Evolutionary conservation across 192 early-diverging fungal genomes (phyloP).

Genomic region (Kickxella alabastrina): DNA sequence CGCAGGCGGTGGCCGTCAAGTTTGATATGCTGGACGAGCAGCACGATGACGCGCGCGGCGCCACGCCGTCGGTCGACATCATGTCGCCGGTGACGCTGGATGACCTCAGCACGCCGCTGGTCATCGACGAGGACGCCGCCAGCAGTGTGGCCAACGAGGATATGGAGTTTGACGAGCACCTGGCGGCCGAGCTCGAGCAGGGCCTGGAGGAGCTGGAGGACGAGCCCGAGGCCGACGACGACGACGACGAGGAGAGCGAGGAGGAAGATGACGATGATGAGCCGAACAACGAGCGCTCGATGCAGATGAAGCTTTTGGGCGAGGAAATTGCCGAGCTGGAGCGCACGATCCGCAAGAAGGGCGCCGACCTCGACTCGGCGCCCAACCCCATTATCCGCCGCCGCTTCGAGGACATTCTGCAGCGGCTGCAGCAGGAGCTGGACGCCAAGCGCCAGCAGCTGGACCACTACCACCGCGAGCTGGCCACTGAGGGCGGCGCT

Average conservation of each 20-base stretch:
- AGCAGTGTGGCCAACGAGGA: slow-evolving; percentile 45
- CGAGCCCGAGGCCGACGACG: slow-evolving; percentile 25
- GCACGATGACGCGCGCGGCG: slow-evolving; percentile 16
- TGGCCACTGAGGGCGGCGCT: background rate
- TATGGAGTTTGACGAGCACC: slow-evolving; percentile 38
- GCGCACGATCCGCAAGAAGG: slow-evolving; percentile 30
- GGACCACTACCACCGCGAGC: slow-evolving; percentile 15
- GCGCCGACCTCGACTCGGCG: slow-evolving; percentile 39
- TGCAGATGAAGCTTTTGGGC: slow-evolving; percentile 37
- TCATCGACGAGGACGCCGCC: slow-evolving; percentile 31
- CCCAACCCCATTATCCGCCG: slow-evolving; percentile 43
- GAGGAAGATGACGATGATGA: slow-evolving; percentile 23
- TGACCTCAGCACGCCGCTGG: slow-evolving; percentile 35
- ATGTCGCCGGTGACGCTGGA: slow-evolving; percentile 42
- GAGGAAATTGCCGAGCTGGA: slow-evolving; percentile 46
- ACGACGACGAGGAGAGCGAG: slow-evolving; percentile 10
- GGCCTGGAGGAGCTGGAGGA: slow-evolving; percentile 34
- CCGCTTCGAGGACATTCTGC: slow-evolving; percentile 42
- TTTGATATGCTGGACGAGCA: slow-evolving; percentile 30
- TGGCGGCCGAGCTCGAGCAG: slow-evolving; percentile 40
- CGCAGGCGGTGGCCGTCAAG: slow-evolving; percentile 39
- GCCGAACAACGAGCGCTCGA: slow-evolving; percentile 32
- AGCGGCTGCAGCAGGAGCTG: slow-evolving; percentile 32
- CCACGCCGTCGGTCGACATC: slow-evolving; percentile 37
- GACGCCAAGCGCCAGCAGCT: slow-evolving; percentile 30